These are phyloP conservation scores for Spathaspora sp. DNA, from an alignment of 1,139 yeast genomes.

Conservation along the genomic window DNA sequence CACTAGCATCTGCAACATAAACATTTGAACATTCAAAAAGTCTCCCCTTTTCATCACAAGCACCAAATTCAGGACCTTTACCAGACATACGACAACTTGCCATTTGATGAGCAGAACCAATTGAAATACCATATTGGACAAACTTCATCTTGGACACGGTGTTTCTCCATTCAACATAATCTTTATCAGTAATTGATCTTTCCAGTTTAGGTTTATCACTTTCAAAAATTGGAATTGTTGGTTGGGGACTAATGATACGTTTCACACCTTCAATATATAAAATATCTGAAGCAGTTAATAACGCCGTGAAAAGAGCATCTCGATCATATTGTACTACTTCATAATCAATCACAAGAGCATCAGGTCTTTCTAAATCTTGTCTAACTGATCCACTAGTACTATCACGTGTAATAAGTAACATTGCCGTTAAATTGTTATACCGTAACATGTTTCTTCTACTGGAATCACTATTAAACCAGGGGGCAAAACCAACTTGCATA, in stretches of 20 bases:
- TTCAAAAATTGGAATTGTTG: constrained; percentile 40
- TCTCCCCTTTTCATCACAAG: constrained; percentile 49
- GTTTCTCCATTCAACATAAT: constrained; percentile 49
- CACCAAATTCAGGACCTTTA: constrained; percentile 47
- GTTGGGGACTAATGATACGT: constrained; percentile 42
- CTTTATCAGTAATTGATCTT: constrained; percentile 44
- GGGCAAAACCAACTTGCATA: constrained; percentile 37
- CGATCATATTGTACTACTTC: constrained; percentile 42
- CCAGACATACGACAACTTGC: constrained; percentile 56
- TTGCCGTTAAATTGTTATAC: constrained; percentile 41
- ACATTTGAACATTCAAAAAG: constrained; percentile 54
- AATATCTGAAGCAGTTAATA: constrained; percentile 45
- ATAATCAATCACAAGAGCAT: constrained; percentile 40
- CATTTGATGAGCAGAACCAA: constrained; percentile 66
- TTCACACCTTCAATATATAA: constrained; percentile 53
- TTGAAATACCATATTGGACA: constrained; percentile 28
- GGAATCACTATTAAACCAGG: constrained; percentile 44
- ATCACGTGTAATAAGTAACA: constrained; percentile 54
- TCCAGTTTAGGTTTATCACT: constrained; percentile 39
- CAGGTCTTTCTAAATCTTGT: constrained; percentile 36
- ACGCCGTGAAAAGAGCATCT: constrained; percentile 40
- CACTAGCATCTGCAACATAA: constrained; percentile 57
- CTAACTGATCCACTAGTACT: constrained; percentile 42
- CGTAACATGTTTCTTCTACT: constrained; percentile 35
- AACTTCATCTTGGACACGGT: constrained; percentile 28